Evolutionary conservation across 768 basidiomycete species (phyloP).

Genomic region (Pleurotus platypus): DNA sequence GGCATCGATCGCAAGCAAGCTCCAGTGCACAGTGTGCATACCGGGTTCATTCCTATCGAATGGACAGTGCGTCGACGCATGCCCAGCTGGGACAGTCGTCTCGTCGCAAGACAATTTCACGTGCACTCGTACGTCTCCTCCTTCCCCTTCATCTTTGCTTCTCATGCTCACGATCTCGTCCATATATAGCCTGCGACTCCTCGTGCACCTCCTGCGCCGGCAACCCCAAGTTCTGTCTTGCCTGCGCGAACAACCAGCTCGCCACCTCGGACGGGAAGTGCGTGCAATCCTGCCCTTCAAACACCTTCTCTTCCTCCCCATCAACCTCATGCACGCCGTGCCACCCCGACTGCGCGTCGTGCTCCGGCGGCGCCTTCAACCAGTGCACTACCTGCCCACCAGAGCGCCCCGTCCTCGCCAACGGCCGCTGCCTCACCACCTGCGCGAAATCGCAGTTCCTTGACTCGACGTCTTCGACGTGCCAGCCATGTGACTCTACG

Average conservation of each 20-base stretch:
- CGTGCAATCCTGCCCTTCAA: slow-evolving; percentile 65
- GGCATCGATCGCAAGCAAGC: no score
- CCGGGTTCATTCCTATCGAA: slow-evolving; percentile 73
- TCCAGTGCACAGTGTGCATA: slow-evolving; percentile 47
- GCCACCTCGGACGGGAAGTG: slow-evolving; percentile 51
- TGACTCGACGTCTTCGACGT: slow-evolving; percentile 56
- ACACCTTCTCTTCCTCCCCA: slow-evolving; percentile 52
- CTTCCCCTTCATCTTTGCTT: no score
- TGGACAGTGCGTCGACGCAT: slow-evolving; percentile 65
- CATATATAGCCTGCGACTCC: slow-evolving; percentile 57
- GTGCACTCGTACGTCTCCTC: slow-evolving; percentile 47
- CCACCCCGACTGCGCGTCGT: slow-evolving; percentile 51
- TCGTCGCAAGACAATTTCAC: slow-evolving; percentile 70
- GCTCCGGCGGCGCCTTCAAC: slow-evolving; percentile 67
- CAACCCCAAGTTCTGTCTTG: no score
- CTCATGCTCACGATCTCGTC: no score
- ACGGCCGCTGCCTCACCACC: slow-evolving; percentile 73
- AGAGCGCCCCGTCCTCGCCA: slow-evolving; percentile 64
- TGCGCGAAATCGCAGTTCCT: slow-evolving; percentile 70
- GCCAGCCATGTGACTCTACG: slow-evolving; percentile 63
- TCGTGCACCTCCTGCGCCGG: slow-evolving; percentile 70
- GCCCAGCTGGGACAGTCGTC: slow-evolving; percentile 71
- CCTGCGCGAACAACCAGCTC: no score
- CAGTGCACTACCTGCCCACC: slow-evolving; percentile 76
- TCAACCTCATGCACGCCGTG: slow-evolving; percentile 36